Evolutionary conservation across 345 rosid species (phyloP), one percentile per base, ranked within the genome.

Genomic region (Schrenkiella parvula): DNA sequence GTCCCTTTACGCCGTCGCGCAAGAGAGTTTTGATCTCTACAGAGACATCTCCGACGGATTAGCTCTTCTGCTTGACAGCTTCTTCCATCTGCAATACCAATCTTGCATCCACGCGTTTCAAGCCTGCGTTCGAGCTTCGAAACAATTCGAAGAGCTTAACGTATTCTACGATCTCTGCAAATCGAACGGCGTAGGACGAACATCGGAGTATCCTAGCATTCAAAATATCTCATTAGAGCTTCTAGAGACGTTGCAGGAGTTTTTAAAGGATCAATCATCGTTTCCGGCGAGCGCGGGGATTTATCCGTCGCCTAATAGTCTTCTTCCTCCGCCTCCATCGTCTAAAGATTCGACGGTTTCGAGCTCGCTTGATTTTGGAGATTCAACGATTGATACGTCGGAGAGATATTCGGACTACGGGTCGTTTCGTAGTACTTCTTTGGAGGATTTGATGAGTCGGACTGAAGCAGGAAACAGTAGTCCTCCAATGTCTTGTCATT

Each of bases 1-100:
- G 55, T 81, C 86, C 19, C 78, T 88, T 3, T 82, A 88, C 35
- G 82, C 89, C 0, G 55, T 92, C 7, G 82, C 80, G 0, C 83
- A 79, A 70, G 98, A 92, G 70, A 92, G 91, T 73, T 90, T 92
- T n/a, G 89, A 87, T 72, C 83, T 87, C 1, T 89, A 95, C 72
- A 83, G 75, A 5, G 96, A 95, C 32, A 85, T 87, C 6, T 87
- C 86, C 0, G 92, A 84, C 31, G 98, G 88, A 0, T 74, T 88
- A 13, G 81, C 88, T 0, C 75, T 84, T 53, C 68, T 92, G 13
- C 64, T 89, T 4, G 96, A 88, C 51, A 84, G 84, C 67, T 92
- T 89, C 80, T 92, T 92, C 69, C 86, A 88, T 61, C 72, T 89
- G 2, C 92, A 71, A 2, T 82, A 90, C 78, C 80, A 85, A 22